Percentiles rank a stretch among this genome's conserved stretches.
Conservation (phyloP, 2,329 filamentous ascomycete genomes). For the Cladosporium austrohemisphaericum region DNA sequence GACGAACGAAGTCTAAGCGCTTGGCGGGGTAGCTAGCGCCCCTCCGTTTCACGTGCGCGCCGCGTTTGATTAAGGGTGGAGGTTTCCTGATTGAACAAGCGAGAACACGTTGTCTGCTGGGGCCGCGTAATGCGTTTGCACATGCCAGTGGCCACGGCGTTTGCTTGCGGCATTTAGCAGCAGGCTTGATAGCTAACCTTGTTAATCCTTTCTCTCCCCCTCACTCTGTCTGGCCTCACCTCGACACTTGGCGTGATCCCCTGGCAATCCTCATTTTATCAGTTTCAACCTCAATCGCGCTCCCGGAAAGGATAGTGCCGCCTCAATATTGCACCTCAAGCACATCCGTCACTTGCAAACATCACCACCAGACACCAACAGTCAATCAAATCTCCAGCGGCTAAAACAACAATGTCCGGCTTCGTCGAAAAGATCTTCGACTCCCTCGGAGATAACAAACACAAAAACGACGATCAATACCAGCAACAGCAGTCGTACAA, state of each 20-base stretch:
- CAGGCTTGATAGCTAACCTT: not conserved
- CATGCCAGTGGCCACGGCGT: conserved; percentile 4
- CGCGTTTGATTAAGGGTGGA: too few species aligned
- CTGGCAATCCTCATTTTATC: too few species aligned
- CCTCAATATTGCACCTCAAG: too few species aligned
- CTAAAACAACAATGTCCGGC: conserved; percentile 21
- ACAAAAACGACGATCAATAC: conserved; percentile 10
- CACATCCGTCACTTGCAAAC: not conserved
- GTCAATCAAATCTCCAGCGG: not conserved
- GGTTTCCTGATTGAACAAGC: not conserved
- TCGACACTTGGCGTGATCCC: too few species aligned
- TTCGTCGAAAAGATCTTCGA: conserved; percentile 32
- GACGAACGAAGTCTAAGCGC: not conserved
- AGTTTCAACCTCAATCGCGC: too few species aligned
- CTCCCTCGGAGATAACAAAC: conserved; percentile 22
- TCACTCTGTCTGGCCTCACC: too few species aligned
- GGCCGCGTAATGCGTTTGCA: conserved; percentile 13
- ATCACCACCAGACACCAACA: not conserved
- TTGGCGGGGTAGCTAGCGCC: not conserved
- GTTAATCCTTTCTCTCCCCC: too few species aligned
- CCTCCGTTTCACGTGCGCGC: not conserved
- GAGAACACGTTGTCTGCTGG: not conserved
- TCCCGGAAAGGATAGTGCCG: too few species aligned
- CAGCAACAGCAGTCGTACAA: conserved; percentile 7
- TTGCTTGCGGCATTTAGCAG: not conserved